Base-by-base conservation (phyloP, 345 rosid species). In the Erucastrum elatum region DNA sequence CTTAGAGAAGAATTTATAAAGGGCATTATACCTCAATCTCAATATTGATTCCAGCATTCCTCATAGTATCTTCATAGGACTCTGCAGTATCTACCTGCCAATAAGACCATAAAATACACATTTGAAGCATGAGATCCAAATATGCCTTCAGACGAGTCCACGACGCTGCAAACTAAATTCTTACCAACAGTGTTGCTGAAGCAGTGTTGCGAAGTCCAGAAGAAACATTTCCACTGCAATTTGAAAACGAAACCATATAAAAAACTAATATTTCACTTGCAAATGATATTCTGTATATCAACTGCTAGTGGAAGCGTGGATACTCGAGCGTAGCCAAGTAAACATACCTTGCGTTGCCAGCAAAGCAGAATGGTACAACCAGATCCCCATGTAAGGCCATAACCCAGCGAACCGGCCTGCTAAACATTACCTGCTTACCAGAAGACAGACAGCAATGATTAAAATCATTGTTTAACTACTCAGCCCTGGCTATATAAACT, bases 401-500 rank as follows among this genome's bases (percentile, higher is more conserved):
- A 78, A 94, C 86, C 98, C 98, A 94, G 77, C 97, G 97, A 75
- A 94, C 78, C 46, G 98, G 98, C 80, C 98, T 85, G 87, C 97
- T 90, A 84, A 94, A 94, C 82, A 85, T 55, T 58, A 90, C 87
- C 98, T 94, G 84, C 83, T 71, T 68, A 81, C 51, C 78, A 80
- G 55, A 31, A 25, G 62, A 78, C 70, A 41, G 62, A 65, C 3
- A 58, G 55, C 74, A 71, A 16, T 70, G 46, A 53, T 25, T 3
- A 71, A 55, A 75, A 33, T 2, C 51, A 35, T 31, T 59, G 33
- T 63, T 70, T 69, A 39, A 75, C 68, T 1, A 31, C 26, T 55
- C n/a, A n/a, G 63, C 15, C 51, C 58, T 49, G 21, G 51, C 62
- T 64, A 8, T 56, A 44, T 41, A 10, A 58, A 44, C 31, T 4